phyloP scores from a whole-genome alignment of 805 yeast species.

The Pachysolen tannophilus region DNA sequence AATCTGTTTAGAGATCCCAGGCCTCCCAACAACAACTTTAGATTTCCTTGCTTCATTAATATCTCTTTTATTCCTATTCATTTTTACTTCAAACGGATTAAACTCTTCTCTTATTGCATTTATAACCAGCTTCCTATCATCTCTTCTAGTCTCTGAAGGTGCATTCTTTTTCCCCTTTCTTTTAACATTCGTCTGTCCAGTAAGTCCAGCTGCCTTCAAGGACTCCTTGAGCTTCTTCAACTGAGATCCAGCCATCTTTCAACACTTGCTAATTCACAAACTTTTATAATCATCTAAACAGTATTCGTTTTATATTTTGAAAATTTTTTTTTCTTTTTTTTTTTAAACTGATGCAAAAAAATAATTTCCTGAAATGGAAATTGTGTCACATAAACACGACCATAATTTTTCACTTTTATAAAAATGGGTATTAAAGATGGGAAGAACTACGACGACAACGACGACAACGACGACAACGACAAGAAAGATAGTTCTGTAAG shows the following conservation, averaged over 20 bases:
- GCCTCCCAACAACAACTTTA: constrained; percentile 53
- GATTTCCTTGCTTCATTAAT: constrained; percentile 31
- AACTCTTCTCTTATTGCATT: constrained; percentile 69
- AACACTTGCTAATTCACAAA: too few relatives aligned
- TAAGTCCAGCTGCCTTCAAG: constrained; percentile 67
- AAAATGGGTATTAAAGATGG: too few relatives aligned
- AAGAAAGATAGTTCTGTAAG: too few relatives aligned
- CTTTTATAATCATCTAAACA: too few relatives aligned
- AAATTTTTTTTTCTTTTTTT: constrained; percentile 3
- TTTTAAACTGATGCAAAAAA: too few relatives aligned
- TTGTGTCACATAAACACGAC: too few relatives aligned
- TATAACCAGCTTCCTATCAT: constrained; percentile 53
- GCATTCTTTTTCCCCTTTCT: constrained; percentile 44
- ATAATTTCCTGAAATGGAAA: too few relatives aligned
- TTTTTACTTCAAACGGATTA: constrained; percentile 82
- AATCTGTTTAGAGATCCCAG: constrained; percentile 59
- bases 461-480: too few relatives aligned
- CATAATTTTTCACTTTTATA: too few relatives aligned
- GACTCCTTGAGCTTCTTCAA: constrained; percentile 75
- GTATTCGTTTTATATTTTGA: constrained; percentile 1
- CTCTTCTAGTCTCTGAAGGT: constrained; percentile 61
- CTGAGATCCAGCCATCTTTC: constrained; percentile 92
- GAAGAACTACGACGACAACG: too few relatives aligned
- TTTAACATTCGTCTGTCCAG: constrained; percentile 75
- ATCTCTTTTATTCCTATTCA: constrained; percentile 57